These are phyloP conservation scores for Paraphaeosphaeria sporulosa DNA, from an alignment of 2,329 filamentous ascomycete species.

Conservation along the genomic window DNA sequence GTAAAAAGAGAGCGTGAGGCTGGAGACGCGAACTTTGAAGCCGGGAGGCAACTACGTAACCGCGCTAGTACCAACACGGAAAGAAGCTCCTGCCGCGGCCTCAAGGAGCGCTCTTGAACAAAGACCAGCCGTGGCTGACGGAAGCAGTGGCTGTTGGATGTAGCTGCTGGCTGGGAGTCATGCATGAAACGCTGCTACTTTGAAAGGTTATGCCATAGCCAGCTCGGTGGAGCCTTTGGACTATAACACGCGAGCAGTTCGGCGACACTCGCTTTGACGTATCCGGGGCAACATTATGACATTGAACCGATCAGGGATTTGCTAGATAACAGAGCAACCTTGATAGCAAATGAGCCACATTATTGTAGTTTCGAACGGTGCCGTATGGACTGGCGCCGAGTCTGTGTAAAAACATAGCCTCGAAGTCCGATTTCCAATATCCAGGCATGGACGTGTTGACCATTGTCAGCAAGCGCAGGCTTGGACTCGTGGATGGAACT, in stretches of 20 bases:
- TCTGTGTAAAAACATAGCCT: not conserved
- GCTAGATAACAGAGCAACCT: not conserved
- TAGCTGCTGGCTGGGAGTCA: not conserved
- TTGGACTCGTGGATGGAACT: not conserved
- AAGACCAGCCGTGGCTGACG: not conserved
- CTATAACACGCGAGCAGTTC: not conserved
- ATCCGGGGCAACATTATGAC: not conserved
- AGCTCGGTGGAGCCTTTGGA: not conserved
- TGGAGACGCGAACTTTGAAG: conserved; percentile 9
- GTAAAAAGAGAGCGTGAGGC: conserved; percentile 6
- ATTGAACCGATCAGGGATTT: too few species aligned
- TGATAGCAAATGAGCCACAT: not conserved
- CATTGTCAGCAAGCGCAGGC: not conserved
- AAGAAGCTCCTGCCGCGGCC: not conserved
- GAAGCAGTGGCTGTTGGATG: not conserved
- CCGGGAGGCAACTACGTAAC: conserved; percentile 1
- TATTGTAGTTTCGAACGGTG: not conserved
- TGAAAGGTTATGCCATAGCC: not conserved
- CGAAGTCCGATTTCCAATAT: not conserved
- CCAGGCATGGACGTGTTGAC: not conserved
- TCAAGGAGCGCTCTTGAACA: not conserved
- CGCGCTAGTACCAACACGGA: conserved; percentile 2
- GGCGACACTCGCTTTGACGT: not conserved
- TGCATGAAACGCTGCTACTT: not conserved
- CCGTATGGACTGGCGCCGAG: not conserved